A percentile compares a stretch with the other conserved stretches of the same genome.
Evolutionary conservation across 371 early-diverging fungal species (phyloP).

Genomic region (Rhizopus microsporus): DNA sequence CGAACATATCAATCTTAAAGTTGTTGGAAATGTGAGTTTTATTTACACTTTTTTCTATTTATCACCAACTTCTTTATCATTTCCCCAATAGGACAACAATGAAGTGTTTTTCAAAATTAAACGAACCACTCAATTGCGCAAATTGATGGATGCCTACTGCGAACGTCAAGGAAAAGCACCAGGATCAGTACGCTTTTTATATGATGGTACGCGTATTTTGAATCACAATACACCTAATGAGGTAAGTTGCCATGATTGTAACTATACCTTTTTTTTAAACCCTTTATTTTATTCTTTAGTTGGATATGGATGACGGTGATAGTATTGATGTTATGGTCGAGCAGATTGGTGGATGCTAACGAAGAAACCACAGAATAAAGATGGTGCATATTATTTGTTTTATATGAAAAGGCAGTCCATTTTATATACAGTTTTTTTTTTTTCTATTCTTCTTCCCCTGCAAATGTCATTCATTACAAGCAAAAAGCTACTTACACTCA

Average conservation of each 20-base stretch:
- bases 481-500: conserved; percentile 36
- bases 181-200: conserved; percentile 82
- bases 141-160: conserved; percentile 92
- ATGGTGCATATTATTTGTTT: neutral
- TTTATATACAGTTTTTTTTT: conserved; percentile 5
- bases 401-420: neutral
- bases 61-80: conserved; percentile 11
- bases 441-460: neutral
- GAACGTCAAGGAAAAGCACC: conserved; percentile 77
- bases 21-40: conserved; percentile 77
- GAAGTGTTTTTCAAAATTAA: conserved; percentile 95
- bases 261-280: neutral
- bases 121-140: conserved; percentile 82
- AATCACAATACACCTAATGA: conserved; percentile 79
- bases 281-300: conserved; percentile 40
- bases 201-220: conserved; percentile 84
- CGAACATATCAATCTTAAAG: conserved; percentile 91
- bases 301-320: conserved; percentile 95
- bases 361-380: neutral
- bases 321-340: conserved; percentile 92
- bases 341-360: conserved; percentile 78
- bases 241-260: conserved; percentile 40
- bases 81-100: conserved; percentile 62
- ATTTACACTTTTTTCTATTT: neutral
- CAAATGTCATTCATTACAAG: conserved; percentile 8